A percentile compares a stretch with the other conserved stretches of the same genome.
These are phyloP conservation scores for Coemansia sp. DNA, from an alignment of 192 early-diverging fungal species.

Conservation along the genomic window DNA sequence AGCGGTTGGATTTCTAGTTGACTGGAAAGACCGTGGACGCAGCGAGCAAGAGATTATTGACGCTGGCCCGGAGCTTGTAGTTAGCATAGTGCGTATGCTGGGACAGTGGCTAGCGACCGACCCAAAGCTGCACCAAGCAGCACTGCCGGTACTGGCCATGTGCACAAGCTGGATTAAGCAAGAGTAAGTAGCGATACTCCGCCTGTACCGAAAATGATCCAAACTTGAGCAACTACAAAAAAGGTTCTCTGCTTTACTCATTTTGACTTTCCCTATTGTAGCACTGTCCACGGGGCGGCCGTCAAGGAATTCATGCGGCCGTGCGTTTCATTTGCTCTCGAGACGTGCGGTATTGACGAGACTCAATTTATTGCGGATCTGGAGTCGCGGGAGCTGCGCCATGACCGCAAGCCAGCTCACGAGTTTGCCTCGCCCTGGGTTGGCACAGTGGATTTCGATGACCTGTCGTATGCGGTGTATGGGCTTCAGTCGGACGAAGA, in stretches of 20 bases:
- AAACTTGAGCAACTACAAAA: not conserved
- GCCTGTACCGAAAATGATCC: not conserved
- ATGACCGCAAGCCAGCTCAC: constrained; percentile 15
- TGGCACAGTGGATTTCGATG: constrained; percentile 49
- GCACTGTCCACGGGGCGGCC: constrained; percentile 4
- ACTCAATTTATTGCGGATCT: constrained; percentile 33
- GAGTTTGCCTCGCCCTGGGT: constrained; percentile 49
- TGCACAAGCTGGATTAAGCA: constrained; percentile 29
- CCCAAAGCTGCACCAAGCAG: constrained; percentile 32
- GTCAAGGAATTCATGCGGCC: constrained; percentile 34
- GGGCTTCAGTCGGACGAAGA: constrained; percentile 45
- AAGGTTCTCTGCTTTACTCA: not conserved
- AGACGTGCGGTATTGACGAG: constrained; percentile 42
- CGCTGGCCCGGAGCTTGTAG: constrained; percentile 13
- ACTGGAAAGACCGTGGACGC: constrained; percentile 35
- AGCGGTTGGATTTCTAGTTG: constrained; percentile 22
- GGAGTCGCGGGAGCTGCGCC: constrained; percentile 25
- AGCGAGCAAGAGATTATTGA: constrained; percentile 21
- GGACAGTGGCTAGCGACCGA: constrained; percentile 47
- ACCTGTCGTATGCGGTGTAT: constrained; percentile 41
- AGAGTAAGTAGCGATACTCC: not conserved
- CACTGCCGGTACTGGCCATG: constrained; percentile 41
- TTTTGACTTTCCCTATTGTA: not conserved
- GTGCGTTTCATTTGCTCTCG: constrained; percentile 45
- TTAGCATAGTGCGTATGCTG: constrained; percentile 26